These are phyloP conservation scores for Neospora caninum DNA, from an alignment of 169 alveolate species.

Conservation along the genomic window DNA sequence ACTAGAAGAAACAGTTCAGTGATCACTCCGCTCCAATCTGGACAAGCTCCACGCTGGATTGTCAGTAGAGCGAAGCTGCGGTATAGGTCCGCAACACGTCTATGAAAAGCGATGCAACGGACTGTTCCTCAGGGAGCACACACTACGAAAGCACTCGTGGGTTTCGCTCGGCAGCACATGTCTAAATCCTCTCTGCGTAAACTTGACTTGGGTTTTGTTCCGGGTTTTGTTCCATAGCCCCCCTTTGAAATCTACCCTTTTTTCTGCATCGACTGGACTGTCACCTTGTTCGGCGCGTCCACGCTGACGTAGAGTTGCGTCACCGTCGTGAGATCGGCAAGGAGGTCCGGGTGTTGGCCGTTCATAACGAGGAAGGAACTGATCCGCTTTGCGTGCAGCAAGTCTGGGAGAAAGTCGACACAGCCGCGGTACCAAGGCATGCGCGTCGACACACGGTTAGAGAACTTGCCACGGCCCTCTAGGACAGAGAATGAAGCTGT, in stretches of 20 bases:
- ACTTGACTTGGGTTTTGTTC: too few species aligned
- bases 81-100: background rate
- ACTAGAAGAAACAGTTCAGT: background rate
- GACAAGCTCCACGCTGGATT: background rate
- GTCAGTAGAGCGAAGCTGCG: background rate
- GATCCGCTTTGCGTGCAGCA: background rate
- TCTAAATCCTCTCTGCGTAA: too few species aligned
- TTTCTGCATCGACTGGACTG: too few species aligned
- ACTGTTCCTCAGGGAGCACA: too few species aligned
- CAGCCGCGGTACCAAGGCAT: background rate
- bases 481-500: too few species aligned
- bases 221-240: too few species aligned
- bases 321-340: conserved; percentile 80
- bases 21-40: background rate
- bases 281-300: conserved; percentile 64
- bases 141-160: too few species aligned
- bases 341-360: conserved; percentile 90
- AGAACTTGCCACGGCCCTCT: too few species aligned
- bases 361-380: conserved; percentile 77
- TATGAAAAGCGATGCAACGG: too few species aligned
- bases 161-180: too few species aligned
- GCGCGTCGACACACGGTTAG: too few species aligned
- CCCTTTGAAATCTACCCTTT: too few species aligned
- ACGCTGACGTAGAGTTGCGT: conserved; percentile 79
- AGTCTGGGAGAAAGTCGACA: background rate